A percentile compares a stretch with the other conserved stretches of the same genome.
Conservation (phyloP, 257 asterid species). For the Anisodus tanguticus region DNA sequence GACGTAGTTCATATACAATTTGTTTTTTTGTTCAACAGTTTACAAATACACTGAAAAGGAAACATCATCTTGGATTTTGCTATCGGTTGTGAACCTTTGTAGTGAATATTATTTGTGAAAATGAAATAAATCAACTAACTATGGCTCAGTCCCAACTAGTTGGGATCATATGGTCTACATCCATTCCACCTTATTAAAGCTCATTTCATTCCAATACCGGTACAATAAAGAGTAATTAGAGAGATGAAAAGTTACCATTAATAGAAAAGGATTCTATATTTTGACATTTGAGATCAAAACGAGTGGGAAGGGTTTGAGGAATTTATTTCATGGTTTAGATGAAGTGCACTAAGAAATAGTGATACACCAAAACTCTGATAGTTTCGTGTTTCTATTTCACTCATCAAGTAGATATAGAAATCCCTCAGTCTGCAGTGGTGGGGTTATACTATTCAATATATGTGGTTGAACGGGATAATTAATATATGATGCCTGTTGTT, state of each 20-base stretch:
- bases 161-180: not conserved
- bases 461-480: not conserved
- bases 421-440: not conserved
- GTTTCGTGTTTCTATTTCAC: not conserved
- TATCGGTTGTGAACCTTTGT: not conserved
- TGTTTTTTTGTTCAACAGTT: not conserved
- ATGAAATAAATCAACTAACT: not conserved
- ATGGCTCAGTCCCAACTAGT: not conserved
- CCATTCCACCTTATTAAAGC: slow-evolving; percentile 1
- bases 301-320: not conserved
- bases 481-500: not conserved
- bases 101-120: not conserved
- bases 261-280: not conserved
- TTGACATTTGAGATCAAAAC: not conserved
- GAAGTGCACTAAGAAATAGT: slow-evolving; percentile 12
- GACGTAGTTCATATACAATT: not conserved
- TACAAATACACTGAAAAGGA: not conserved
- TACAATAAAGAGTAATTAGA: not conserved
- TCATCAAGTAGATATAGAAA: slow-evolving; percentile 16
- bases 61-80: not conserved
- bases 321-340: not conserved
- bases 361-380: not conserved
- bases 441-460: not conserved
- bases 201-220: not conserved
- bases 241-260: not conserved